Evolutionary conservation across 495 filamentous ascomycete genomes (phyloP).

Genomic region (Pyrenula massariospora): DNA sequence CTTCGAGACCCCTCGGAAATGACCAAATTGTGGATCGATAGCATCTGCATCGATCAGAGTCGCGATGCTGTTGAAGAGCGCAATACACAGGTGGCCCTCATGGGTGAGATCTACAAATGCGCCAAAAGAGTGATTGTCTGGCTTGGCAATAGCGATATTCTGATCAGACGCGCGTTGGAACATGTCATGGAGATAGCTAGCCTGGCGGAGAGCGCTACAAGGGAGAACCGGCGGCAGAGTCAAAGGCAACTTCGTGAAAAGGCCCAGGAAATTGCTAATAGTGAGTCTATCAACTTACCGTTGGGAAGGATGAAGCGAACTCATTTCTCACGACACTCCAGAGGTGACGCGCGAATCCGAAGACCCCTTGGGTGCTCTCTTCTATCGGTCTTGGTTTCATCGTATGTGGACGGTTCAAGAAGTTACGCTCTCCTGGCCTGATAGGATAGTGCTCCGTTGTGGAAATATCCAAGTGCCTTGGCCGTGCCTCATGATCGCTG

Average conservation of each 20-base stretch:
- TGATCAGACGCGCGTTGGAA: too few relatives aligned
- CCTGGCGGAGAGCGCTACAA: too few relatives aligned
- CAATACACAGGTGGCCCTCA: conserved; percentile 10
- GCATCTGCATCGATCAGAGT: conserved; percentile 10
- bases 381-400: not conserved
- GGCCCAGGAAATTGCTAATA: too few relatives aligned
- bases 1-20: not conserved
- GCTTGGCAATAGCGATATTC: conserved; percentile 8
- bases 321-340: too few relatives aligned
- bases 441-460: not conserved
- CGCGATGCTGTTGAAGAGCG: conserved; percentile 2
- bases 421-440: not conserved
- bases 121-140: conserved; percentile 8
- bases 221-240: too few relatives aligned
- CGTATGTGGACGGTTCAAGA: not conserved
- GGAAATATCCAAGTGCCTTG: too few relatives aligned
- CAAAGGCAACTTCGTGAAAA: too few relatives aligned
- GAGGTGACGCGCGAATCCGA: too few relatives aligned
- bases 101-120: conserved; percentile 5
- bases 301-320: too few relatives aligned
- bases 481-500: too few relatives aligned
- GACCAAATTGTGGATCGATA: conserved; percentile 8
- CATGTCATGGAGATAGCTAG: too few relatives aligned
- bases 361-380: not conserved
- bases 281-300: too few relatives aligned